Evolutionary conservation across 495 filamentous ascomycete genomes (phyloP).

Genomic region (Penicillium flavigenum): DNA sequence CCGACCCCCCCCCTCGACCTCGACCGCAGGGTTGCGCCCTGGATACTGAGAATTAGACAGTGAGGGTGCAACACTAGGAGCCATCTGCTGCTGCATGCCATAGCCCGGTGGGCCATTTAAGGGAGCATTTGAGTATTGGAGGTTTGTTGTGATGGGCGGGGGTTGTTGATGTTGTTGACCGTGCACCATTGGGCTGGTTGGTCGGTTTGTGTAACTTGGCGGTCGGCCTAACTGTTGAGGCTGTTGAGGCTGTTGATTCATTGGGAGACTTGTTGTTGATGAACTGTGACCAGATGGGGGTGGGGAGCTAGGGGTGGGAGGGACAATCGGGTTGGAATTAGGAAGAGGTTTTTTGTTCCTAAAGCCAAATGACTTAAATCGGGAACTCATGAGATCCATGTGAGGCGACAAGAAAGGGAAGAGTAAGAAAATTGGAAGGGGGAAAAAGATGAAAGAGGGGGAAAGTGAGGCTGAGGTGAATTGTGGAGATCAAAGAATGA

Average conservation of each 20-base stretch:
- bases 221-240: conserved; percentile 52
- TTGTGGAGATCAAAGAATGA: conserved; percentile 17
- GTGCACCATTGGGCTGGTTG: conserved; percentile 59
- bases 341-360: conserved; percentile 40
- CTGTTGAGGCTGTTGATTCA: conserved; percentile 38
- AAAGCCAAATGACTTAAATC: conserved; percentile 49
- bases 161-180: conserved; percentile 63
- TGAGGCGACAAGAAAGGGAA: conserved; percentile 27
- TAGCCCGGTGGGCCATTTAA: conserved; percentile 54
- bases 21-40: conserved; percentile 56
- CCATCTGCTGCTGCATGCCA: conserved; percentile 46
- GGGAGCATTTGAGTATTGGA: conserved; percentile 53
- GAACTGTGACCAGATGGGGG: conserved; percentile 45
- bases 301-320: conserved; percentile 40
- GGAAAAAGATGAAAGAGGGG: conserved; percentile 12
- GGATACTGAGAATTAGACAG: conserved; percentile 47
- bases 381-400: conserved; percentile 53
- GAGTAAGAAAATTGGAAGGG: conserved; percentile 16
- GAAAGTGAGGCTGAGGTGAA: conserved; percentile 17
- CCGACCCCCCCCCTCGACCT: conserved; percentile 82
- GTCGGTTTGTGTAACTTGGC: conserved; percentile 70
- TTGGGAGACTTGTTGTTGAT: conserved; percentile 53
- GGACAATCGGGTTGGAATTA: conserved; percentile 27
- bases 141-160: conserved; percentile 67
- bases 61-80: conserved; percentile 41